phyloP scores from a whole-genome alignment of 306 rosid genomes.

The Vigna radiata region DNA sequence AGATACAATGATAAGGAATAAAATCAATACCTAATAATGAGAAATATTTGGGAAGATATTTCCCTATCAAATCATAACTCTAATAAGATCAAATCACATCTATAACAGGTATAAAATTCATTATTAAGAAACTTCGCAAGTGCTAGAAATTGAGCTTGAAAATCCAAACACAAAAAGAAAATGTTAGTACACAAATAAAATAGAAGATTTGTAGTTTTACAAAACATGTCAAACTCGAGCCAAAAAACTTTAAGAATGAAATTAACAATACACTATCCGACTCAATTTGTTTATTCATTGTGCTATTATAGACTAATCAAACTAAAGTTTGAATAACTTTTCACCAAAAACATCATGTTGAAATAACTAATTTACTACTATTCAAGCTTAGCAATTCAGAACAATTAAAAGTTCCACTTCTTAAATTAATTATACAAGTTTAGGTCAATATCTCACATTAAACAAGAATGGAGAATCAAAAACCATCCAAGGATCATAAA shows the following conservation, averaged over 20 bases:
- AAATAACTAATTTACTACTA: neutral
- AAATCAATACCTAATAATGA: too few relatives aligned
- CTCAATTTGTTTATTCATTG: neutral
- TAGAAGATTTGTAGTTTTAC: neutral
- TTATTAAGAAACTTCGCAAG: conserved; percentile 7
- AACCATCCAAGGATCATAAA: neutral
- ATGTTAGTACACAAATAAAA: neutral
- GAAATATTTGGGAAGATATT: too few relatives aligned
- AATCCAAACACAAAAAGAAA: conserved; percentile 8
- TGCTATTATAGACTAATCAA: conserved; percentile 10
- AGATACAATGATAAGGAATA: too few relatives aligned
- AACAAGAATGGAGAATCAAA: conserved; percentile 20
- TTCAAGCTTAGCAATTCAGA: conserved; percentile 9
- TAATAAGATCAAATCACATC: too few relatives aligned
- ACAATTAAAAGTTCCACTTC: neutral
- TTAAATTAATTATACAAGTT: neutral
- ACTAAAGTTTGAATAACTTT: conserved; percentile 7
- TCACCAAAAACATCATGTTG: neutral
- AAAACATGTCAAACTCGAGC: neutral
- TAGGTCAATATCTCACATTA: neutral
- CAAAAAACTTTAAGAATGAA: neutral
- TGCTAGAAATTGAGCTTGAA: conserved; percentile 2
- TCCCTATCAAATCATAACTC: too few relatives aligned
- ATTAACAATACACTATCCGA: neutral
- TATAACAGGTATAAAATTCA: neutral